Percentiles rank a stretch among this genome's conserved stretches.
Conservation (phyloP, 2,329 filamentous ascomycete genomes). For the Beauveria brongniartii region DNA sequence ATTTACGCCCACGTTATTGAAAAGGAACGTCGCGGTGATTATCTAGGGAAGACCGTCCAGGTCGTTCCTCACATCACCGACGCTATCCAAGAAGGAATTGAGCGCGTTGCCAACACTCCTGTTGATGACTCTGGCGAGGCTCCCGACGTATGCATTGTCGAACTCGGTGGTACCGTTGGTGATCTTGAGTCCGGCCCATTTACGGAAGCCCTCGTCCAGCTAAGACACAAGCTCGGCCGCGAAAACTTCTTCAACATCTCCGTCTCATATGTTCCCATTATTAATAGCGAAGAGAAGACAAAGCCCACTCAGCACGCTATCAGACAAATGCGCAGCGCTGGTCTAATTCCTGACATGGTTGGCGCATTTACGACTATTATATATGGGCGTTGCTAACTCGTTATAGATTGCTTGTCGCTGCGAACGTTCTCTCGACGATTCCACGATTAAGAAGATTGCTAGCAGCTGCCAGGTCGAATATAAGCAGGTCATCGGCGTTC, state of each 20-base stretch:
- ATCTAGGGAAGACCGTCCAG: conserved; percentile 60
- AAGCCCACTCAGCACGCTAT: conserved; percentile 95
- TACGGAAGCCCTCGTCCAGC: conserved; percentile 75
- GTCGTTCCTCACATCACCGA: conserved; percentile 81
- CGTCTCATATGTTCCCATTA: conserved; percentile 71
- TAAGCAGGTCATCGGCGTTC: conserved; percentile 81
- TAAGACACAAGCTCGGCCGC: conserved; percentile 62
- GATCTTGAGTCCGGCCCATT: conserved; percentile 87
- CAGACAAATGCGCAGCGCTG: conserved; percentile 72
- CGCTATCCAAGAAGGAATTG: conserved; percentile 87
- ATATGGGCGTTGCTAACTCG: background rate
- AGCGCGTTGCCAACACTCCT: conserved; percentile 73
- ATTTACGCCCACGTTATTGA: conserved; percentile 86
- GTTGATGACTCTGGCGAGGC: conserved; percentile 76
- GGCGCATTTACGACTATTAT: conserved; percentile 12
- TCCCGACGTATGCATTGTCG: conserved; percentile 78
- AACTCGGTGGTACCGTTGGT: conserved; percentile 53
- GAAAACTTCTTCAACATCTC: conserved; percentile 83
- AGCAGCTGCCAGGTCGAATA: conserved; percentile 79
- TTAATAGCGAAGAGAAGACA: conserved; percentile 73
- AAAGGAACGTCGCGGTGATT: conserved; percentile 58
- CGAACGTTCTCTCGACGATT: conserved; percentile 62
- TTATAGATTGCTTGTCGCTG: conserved; percentile 87
- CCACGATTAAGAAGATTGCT: conserved; percentile 80
- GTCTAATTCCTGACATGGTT: conserved; percentile 63